Percentiles rank a stretch among this genome's conserved stretches.
These are phyloP conservation scores for Bauhinia variegata DNA, from an alignment of 306 rosid species.

Conservation along the genomic window DNA sequence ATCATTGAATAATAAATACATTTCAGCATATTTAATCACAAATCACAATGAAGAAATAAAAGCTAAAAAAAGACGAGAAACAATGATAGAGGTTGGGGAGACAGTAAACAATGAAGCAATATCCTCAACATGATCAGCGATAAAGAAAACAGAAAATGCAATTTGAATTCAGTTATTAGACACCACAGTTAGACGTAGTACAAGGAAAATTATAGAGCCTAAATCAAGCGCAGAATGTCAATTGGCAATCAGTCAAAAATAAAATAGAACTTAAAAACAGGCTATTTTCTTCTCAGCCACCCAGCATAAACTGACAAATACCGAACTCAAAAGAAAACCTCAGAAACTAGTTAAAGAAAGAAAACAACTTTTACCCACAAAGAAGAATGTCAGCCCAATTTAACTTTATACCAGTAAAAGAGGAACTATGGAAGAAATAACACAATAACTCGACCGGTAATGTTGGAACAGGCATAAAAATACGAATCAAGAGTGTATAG, in stretches of 20 bases:
- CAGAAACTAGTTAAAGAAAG: too few species aligned
- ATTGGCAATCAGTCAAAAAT: slow-evolving; percentile 6
- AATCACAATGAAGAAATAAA: slow-evolving; percentile 3
- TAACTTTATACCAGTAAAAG: too few species aligned
- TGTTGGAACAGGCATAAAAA: not conserved
- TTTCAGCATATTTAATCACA: not conserved
- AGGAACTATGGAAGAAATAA: too few species aligned
- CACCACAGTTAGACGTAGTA: slow-evolving; percentile 3
- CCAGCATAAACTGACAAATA: slow-evolving; percentile 10
- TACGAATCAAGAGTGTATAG: not conserved
- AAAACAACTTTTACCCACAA: too few species aligned
- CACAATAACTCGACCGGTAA: not conserved
- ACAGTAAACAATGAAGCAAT: slow-evolving; percentile 23
- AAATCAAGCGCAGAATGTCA: slow-evolving; percentile 6
- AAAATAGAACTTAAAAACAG: slow-evolving; percentile 31
- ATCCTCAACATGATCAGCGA: not conserved
- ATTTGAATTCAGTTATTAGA: not conserved
- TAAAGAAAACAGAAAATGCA: slow-evolving; percentile 1
- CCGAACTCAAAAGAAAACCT: slow-evolving; percentile 23
- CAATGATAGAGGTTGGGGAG: not conserved
- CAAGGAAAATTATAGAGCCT: slow-evolving; percentile 10
- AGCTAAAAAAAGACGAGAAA: not conserved
- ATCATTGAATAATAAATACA: slow-evolving; percentile 11
- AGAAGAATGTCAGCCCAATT: too few species aligned
- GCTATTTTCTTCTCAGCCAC: slow-evolving; percentile 5